phyloP scores from a whole-genome alignment of 106 monocot species.

The Acorus gramineus region DNA sequence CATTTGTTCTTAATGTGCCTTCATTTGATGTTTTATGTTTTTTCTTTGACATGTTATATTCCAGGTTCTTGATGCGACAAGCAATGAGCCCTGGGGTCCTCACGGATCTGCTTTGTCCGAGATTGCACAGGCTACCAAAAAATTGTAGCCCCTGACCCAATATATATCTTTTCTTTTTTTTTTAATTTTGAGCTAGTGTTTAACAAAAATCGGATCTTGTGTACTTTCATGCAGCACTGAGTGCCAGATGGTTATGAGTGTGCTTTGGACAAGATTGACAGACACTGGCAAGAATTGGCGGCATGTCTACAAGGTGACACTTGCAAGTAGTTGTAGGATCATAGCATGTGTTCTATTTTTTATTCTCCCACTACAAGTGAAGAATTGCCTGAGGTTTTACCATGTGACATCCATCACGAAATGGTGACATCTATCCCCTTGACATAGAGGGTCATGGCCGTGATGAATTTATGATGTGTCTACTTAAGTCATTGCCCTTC shows the following conservation, averaged over 20 bases:
- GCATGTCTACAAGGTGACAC: slow-evolving; percentile 78
- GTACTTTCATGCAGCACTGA: slow-evolving; percentile 46
- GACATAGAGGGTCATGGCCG: too few relatives aligned
- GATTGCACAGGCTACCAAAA: slow-evolving; percentile 77
- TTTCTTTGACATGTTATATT: slow-evolving; percentile 1
- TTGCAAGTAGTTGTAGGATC: neutral
- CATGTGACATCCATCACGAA: too few relatives aligned
- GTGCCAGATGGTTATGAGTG: slow-evolving; percentile 85
- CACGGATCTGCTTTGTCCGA: slow-evolving; percentile 90
- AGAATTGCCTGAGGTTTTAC: too few relatives aligned
- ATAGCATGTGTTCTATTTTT: too few relatives aligned
- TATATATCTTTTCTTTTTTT: neutral
- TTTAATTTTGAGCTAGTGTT: neutral
- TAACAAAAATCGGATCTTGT: neutral
- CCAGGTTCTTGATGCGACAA: slow-evolving; percentile 98
- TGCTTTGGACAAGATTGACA: slow-evolving; percentile 71
- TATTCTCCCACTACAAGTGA: too few relatives aligned
- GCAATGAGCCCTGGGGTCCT: slow-evolving; percentile 95
- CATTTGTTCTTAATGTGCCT: neutral
- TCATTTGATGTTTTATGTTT: neutral
- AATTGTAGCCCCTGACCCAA: slow-evolving; percentile 36
- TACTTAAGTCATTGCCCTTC: too few relatives aligned
- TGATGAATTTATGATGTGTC: too few relatives aligned
- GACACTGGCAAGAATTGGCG: slow-evolving; percentile 76
- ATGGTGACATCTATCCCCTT: too few relatives aligned